phyloP scores from a whole-genome alignment of 148 eudicot species.

The Rhododendron mucronatum region DNA sequence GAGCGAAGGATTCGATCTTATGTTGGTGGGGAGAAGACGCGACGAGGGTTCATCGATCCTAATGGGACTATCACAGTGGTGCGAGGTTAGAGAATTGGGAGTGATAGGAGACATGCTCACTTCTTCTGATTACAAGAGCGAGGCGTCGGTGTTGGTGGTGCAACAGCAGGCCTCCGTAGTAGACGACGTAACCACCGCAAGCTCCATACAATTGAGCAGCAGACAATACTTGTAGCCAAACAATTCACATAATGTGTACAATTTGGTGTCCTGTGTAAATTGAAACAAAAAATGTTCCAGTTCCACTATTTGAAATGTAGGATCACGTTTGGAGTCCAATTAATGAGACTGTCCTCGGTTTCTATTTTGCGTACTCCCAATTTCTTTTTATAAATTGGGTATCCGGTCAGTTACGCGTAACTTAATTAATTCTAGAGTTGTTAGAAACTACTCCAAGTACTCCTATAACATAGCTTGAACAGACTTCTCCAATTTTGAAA shows the following conservation, averaged over 20 bases:
- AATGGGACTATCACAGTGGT: neutral
- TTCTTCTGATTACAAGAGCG: neutral
- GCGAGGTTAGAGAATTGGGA: slow-evolving; percentile 2
- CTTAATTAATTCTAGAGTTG: no score
- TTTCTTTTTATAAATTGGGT: no score
- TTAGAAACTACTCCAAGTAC: no score
- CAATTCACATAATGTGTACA: neutral
- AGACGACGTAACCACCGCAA: neutral
- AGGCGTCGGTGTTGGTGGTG: slow-evolving; percentile 4
- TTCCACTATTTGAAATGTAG: no score
- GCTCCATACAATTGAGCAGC: neutral
- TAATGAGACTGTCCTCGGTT: neutral
- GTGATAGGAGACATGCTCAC: neutral
- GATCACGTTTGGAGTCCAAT: no score
- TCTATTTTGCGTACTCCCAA: neutral
- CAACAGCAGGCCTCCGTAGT: neutral
- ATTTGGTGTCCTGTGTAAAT: neutral
- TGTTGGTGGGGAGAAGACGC: neutral
- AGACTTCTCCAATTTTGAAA: no score
- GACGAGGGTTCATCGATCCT: neutral
- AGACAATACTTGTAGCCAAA: neutral
- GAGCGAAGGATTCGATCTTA: neutral
- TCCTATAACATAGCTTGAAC: no score
- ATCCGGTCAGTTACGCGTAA: no score
- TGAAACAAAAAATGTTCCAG: neutral